Conservation (phyloP, 2,329 filamentous ascomycete genomes). For the Exophiala phaeomuriformis region DNA sequence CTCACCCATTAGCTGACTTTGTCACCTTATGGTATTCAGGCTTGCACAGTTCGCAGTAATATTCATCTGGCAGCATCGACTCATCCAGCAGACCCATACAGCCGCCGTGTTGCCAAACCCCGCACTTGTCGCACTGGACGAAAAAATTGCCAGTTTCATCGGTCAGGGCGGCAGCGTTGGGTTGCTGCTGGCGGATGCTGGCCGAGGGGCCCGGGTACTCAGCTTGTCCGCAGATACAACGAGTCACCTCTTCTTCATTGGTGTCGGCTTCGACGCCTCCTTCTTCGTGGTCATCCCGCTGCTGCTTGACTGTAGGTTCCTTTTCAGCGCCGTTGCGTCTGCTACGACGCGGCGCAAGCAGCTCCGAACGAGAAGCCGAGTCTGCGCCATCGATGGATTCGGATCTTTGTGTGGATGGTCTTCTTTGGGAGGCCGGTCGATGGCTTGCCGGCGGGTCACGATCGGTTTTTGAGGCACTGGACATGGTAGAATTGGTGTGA, state of each 20-base stretch:
- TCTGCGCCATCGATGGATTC: constrained; percentile 51
- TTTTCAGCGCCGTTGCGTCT: constrained; percentile 62
- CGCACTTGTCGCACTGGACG: constrained; percentile 95
- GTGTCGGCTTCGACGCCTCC: constrained; percentile 52
- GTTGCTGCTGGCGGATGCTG: constrained; percentile 17
- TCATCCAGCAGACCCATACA: constrained; percentile 97
- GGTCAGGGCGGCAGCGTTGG: constrained; percentile 27
- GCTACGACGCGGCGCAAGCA: constrained; percentile 59
- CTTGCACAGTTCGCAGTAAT: constrained; percentile 93
- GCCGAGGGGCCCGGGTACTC: constrained; percentile 72
- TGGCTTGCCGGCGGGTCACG: constrained; percentile 65
- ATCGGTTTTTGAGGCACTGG: constrained; percentile 56
- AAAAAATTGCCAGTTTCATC: constrained; percentile 92
- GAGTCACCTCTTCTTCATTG: constrained; percentile 83
- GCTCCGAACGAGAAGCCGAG: constrained; percentile 36
- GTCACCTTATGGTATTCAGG: constrained; percentile 84
- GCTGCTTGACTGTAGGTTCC: constrained; percentile 30
- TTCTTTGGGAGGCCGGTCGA: constrained; percentile 65
- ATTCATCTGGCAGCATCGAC: constrained; percentile 86
- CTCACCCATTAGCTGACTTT: constrained; percentile 77
- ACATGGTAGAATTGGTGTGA: constrained; percentile 63
- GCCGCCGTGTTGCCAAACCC: constrained; percentile 95
- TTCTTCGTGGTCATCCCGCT: constrained; percentile 54
- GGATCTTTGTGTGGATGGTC: constrained; percentile 58
- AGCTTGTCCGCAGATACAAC: constrained; percentile 88